These are phyloP conservation scores for Cladophialophora psammophila DNA, from an alignment of 2,329 filamentous ascomycete genomes.

Conservation along the genomic window DNA sequence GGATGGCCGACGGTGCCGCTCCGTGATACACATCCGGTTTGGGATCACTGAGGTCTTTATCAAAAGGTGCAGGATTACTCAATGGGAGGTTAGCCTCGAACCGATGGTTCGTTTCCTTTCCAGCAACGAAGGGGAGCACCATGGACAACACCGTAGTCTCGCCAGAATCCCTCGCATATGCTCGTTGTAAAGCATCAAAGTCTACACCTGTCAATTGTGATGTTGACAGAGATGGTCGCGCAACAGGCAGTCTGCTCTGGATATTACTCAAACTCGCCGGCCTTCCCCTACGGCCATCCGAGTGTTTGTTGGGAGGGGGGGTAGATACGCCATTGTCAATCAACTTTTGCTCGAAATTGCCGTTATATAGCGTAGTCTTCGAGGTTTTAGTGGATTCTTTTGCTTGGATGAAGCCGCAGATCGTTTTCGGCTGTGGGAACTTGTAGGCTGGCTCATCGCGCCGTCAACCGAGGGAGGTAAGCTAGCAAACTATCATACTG, in stretches of 20 bases:
- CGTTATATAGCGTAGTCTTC: slow-evolving; percentile 24
- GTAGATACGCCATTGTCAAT: slow-evolving; percentile 48
- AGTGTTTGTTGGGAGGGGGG: slow-evolving; percentile 40
- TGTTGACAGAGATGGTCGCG: slow-evolving; percentile 34
- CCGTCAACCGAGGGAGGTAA: slow-evolving; percentile 5
- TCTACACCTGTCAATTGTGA: slow-evolving; percentile 33
- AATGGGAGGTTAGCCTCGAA: slow-evolving; percentile 28
- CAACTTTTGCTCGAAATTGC: slow-evolving; percentile 49
- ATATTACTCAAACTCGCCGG: slow-evolving; percentile 46
- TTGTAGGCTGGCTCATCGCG: slow-evolving; percentile 20
- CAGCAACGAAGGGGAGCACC: slow-evolving; percentile 44
- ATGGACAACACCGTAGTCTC: slow-evolving; percentile 47
- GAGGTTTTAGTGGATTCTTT: slow-evolving; percentile 13
- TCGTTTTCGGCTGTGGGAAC: slow-evolving; percentile 26
- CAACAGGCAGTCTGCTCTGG: slow-evolving; percentile 1
- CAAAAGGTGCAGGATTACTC: slow-evolving; percentile 29
- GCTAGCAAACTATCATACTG: slow-evolving; percentile 24
- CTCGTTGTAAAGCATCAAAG: slow-evolving; percentile 35
- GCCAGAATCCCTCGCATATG: slow-evolving; percentile 37
- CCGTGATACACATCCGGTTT: slow-evolving; percentile 33
- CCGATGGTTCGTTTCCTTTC: slow-evolving; percentile 32
- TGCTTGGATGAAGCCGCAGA: slow-evolving; percentile 28
- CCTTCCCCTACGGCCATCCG: slow-evolving; percentile 32
- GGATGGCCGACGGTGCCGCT: slow-evolving; percentile 20
- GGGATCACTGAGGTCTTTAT: slow-evolving; percentile 22